These are phyloP conservation scores for Cyberlindnera maclurae DNA, from an alignment of 805 yeast genomes.

Conservation along the genomic window DNA sequence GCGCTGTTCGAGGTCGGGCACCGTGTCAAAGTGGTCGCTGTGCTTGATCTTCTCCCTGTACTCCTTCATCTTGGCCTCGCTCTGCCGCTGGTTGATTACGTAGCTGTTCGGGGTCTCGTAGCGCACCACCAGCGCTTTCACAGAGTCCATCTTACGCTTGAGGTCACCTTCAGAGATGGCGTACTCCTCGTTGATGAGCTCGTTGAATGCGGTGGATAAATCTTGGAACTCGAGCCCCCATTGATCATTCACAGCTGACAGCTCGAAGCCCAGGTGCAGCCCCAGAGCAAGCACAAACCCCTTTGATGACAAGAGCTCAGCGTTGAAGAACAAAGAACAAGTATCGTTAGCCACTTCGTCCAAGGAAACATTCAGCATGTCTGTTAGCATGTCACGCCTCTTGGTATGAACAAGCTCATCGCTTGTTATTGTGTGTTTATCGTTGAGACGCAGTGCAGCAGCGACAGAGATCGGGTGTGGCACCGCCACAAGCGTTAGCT, in stretches of 20 bases:
- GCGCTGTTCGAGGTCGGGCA: slow-evolving; percentile 1
- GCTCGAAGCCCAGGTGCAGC: slow-evolving; percentile 8
- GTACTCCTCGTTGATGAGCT: slow-evolving; percentile 5
- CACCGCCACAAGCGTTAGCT: slow-evolving; percentile 10
- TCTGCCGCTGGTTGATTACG: slow-evolving; percentile 14
- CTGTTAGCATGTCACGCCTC: slow-evolving; percentile 2
- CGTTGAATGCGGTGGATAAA: slow-evolving; percentile 8
- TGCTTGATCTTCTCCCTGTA: slow-evolving; percentile 7
- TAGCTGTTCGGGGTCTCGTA: slow-evolving; percentile 12
- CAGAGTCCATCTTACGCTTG: slow-evolving; percentile 12
- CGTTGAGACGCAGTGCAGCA: slow-evolving; percentile 9
- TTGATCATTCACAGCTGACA: slow-evolving; percentile 5
- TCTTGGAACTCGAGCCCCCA: slow-evolving; percentile 9
- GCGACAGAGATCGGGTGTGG: slow-evolving; percentile 17
- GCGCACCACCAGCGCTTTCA: slow-evolving; percentile 7
- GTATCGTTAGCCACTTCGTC: not conserved
- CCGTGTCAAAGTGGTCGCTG: not conserved
- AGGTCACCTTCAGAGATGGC: slow-evolving; percentile 14
- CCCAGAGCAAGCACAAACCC: slow-evolving; percentile 4
- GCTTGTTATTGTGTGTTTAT: slow-evolving; percentile 1
- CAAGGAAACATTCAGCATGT: slow-evolving; percentile 1
- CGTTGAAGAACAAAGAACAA: slow-evolving; percentile 4
- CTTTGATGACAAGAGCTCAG: slow-evolving; percentile 10
- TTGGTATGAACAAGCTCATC: too few relatives aligned
- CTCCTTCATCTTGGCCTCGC: slow-evolving; percentile 7